Conservation (phyloP, 1,284 basidiomycete species). For the Fomitiporia mediterranea region DNA sequence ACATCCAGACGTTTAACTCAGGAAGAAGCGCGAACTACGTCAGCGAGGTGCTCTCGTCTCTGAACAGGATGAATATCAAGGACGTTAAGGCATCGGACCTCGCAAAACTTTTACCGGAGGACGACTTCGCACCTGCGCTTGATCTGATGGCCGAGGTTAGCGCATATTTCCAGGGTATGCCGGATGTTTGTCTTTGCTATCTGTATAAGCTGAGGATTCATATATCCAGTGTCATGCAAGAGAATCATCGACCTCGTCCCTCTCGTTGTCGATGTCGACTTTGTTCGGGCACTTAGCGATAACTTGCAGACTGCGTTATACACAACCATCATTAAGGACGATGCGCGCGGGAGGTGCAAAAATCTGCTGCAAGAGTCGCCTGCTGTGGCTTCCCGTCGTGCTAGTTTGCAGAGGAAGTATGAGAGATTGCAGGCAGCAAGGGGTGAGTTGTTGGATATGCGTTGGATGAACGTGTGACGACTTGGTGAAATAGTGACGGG, state of each 20-base stretch:
- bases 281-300: conserved; percentile 37
- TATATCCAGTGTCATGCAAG: conserved; percentile 56
- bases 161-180: conserved; percentile 66
- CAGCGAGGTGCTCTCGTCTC: conserved; percentile 34
- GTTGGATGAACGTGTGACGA: not conserved
- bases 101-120: conserved; percentile 47
- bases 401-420: conserved; percentile 47
- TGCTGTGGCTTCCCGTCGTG: conserved; percentile 40
- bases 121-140: conserved; percentile 51
- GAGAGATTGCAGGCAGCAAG: conserved; percentile 48
- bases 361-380: conserved; percentile 53
- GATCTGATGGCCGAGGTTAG: conserved; percentile 66
- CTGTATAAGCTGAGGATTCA: not conserved
- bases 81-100: conserved; percentile 41
- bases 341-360: conserved; percentile 44
- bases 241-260: conserved; percentile 62
- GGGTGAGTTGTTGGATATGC: conserved; percentile 37
- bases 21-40: not conserved
- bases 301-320: conserved; percentile 44
- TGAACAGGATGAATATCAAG: conserved; percentile 42
- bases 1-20: conserved; percentile 26
- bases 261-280: conserved; percentile 56
- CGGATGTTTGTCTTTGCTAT: not conserved
- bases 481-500: not conserved
- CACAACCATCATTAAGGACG: conserved; percentile 41